These are phyloP conservation scores for Theileria annulata DNA, from an alignment of 169 alveolate genomes.

Conservation along the genomic window DNA sequence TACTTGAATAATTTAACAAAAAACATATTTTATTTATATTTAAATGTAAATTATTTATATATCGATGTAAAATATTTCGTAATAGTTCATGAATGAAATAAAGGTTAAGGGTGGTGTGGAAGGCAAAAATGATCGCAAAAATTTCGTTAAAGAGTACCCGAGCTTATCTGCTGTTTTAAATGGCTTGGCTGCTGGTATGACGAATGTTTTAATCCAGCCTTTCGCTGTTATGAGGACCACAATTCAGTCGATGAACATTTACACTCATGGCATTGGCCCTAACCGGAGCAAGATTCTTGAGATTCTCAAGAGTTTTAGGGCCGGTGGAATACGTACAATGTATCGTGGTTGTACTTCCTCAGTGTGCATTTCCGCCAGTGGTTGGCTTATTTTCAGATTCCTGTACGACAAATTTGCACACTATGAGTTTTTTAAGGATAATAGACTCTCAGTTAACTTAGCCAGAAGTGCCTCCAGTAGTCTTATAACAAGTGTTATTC, in stretches of 20 bases:
- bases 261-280: slow-evolving; percentile 44
- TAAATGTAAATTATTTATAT: neutral
- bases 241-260: slow-evolving; percentile 60
- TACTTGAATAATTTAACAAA: neutral
- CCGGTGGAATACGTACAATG: slow-evolving; percentile 40
- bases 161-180: slow-evolving; percentile 52
- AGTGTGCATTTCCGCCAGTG: slow-evolving; percentile 30
- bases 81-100: no score
- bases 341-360: slow-evolving; percentile 58
- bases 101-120: no score
- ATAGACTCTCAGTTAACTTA: slow-evolving; percentile 17
- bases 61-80: no score
- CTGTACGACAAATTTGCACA: slow-evolving; percentile 46
- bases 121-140: slow-evolving; percentile 19
- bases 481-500: slow-evolving; percentile 37
- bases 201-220: slow-evolving; percentile 56
- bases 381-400: slow-evolving; percentile 55
- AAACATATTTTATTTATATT: neutral
- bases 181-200: slow-evolving; percentile 54
- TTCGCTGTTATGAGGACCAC: slow-evolving; percentile 50
- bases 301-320: slow-evolving; percentile 26
- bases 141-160: slow-evolving; percentile 37
- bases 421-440: slow-evolving; percentile 26
- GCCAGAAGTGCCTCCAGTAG: slow-evolving; percentile 40
- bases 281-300: slow-evolving; percentile 15